Evolutionary conservation across 2,329 filamentous ascomycete species (phyloP).

Genomic region (Cordyceps farinosa): DNA sequence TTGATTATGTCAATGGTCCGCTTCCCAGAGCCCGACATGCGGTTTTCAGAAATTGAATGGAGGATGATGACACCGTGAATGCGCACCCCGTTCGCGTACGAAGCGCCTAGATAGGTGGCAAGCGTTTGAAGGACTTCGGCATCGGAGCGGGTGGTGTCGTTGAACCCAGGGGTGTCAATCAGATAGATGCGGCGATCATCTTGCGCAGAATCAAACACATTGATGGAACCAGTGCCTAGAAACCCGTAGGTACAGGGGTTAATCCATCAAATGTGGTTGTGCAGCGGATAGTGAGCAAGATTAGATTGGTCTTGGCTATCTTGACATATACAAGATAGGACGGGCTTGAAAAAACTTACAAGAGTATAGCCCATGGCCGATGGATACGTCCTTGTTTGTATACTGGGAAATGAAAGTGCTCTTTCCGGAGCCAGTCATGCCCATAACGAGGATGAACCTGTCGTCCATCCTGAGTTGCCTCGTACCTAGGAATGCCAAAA

Average conservation of each 20-base stretch:
- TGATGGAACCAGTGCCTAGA: not conserved
- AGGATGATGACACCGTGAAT: conserved; percentile 5
- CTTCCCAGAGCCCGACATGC: not conserved
- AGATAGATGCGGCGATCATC: conserved; percentile 1
- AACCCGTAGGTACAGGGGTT: not conserved
- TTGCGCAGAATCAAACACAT: not conserved
- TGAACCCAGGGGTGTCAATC: conserved; percentile 7
- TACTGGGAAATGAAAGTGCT: conserved; percentile 16
- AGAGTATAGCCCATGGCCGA: not conserved
- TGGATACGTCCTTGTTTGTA: not conserved
- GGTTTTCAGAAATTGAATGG: conserved; percentile 4
- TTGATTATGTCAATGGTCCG: not conserved
- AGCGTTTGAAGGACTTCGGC: conserved; percentile 3
- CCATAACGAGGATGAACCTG: conserved; percentile 27
- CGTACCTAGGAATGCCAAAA: not conserved
- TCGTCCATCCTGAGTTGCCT: not conserved
- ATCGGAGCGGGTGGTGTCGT: conserved; percentile 8
- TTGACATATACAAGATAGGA: no score
- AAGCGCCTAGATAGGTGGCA: not conserved
- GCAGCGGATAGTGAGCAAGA: not conserved
- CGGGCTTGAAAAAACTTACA: not conserved
- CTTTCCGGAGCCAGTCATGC: conserved; percentile 30
- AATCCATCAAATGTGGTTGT: not conserved
- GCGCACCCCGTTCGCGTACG: not conserved
- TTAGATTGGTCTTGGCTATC: no score